Percentiles rank a stretch among this genome's conserved stretches.
phyloP scores from a whole-genome alignment of 2,329 filamentous ascomycete species.

The Neoarthrinium moseri region DNA sequence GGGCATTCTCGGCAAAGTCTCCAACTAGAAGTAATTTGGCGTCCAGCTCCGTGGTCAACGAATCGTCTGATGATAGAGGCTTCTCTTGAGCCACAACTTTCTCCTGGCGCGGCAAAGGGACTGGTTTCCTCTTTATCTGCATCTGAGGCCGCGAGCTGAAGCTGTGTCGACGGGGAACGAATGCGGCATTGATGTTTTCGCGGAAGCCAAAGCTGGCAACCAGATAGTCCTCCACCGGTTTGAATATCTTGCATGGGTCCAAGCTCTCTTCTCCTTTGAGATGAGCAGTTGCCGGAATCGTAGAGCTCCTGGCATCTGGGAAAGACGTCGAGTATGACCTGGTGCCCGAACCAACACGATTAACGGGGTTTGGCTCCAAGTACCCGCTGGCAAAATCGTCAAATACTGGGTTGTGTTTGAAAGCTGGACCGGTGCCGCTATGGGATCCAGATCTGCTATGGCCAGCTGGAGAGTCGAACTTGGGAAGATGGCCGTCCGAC shows the following conservation, averaged over 20 bases:
- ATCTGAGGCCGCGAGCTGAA: slow-evolving; percentile 25
- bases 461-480: slow-evolving; percentile 14
- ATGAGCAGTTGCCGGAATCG: slow-evolving; percentile 15
- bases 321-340: slow-evolving; percentile 47
- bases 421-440: slow-evolving; percentile 18
- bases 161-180: slow-evolving; percentile 51
- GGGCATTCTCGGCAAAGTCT: slow-evolving; percentile 76
- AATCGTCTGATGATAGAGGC: slow-evolving; percentile 29
- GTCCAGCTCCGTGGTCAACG: slow-evolving; percentile 62
- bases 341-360: slow-evolving; percentile 19
- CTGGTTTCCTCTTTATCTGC: slow-evolving; percentile 26
- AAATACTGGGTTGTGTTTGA: slow-evolving; percentile 28
- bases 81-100: slow-evolving; percentile 31
- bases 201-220: slow-evolving; percentile 65
- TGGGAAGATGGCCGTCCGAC: slow-evolving; percentile 18
- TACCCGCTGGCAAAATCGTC: slow-evolving; percentile 34
- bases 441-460: slow-evolving; percentile 21
- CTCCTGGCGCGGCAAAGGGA: slow-evolving; percentile 26
- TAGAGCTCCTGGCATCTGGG: slow-evolving; percentile 30
- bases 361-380: slow-evolving; percentile 31
- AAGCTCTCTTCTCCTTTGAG: slow-evolving; percentile 1
- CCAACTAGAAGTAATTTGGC: slow-evolving; percentile 73
- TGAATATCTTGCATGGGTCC: slow-evolving; percentile 65
- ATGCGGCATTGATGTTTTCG: slow-evolving; percentile 75
- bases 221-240: slow-evolving; percentile 75